Conservation (phyloP, 345 rosid species). For the Microthlaspi erraticum region DNA sequence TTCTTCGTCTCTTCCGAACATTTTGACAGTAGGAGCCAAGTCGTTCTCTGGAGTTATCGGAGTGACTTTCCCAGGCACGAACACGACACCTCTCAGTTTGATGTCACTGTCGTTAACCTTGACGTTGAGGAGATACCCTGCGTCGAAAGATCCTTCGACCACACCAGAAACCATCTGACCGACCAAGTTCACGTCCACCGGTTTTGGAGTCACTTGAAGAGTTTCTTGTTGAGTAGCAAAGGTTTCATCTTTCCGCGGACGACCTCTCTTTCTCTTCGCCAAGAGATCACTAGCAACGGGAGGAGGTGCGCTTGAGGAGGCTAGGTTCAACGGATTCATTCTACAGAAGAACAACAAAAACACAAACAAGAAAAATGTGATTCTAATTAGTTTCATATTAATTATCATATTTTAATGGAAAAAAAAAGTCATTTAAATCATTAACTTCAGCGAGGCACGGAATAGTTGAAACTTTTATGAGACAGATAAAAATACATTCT, state of each 20-base stretch:
- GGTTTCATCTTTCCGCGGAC: constrained; percentile 58
- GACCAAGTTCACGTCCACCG: constrained; percentile 47
- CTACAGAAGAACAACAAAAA: background rate
- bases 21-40: constrained; percentile 66
- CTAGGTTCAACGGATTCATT: constrained; percentile 52
- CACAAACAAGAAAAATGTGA: background rate
- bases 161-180: constrained; percentile 66
- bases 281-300: constrained; percentile 47
- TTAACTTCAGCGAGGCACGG: too few relatives aligned
- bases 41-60: constrained; percentile 66
- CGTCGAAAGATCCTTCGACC: constrained; percentile 67
- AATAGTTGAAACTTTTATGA: background rate
- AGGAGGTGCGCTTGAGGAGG: constrained; percentile 39
- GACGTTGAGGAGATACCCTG: constrained; percentile 67
- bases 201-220: constrained; percentile 23
- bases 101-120: constrained; percentile 58
- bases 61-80: constrained; percentile 49
- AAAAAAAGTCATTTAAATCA: too few relatives aligned
- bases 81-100: constrained; percentile 63
- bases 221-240: constrained; percentile 36
- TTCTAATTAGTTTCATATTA: background rate
- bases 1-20: constrained; percentile 53
- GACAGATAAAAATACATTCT: background rate
- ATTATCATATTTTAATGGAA: background rate
- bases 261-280: constrained; percentile 62